Percentiles rank a stretch among this genome's conserved stretches.
phyloP scores from a whole-genome alignment of 345 rosid genomes.

The Citrus maxima region DNA sequence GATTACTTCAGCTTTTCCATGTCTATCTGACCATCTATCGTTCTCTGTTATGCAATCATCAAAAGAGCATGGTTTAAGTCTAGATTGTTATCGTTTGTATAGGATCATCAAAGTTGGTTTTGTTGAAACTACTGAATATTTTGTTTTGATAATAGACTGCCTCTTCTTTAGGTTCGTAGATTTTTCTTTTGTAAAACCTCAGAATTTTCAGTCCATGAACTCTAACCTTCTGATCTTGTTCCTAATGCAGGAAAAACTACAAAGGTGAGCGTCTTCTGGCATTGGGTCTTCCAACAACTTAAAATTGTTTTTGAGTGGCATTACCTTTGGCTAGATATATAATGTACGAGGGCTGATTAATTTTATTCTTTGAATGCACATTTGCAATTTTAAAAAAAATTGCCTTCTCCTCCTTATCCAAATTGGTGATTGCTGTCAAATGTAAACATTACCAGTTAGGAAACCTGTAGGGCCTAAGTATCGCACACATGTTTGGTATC shows the following conservation, averaged over 20 bases:
- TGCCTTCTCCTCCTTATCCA: background rate
- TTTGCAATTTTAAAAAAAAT: background rate
- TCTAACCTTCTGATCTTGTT: slow-evolving; percentile 23
- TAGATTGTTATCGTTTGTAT: background rate
- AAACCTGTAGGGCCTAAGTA: background rate
- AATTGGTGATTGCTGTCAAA: background rate
- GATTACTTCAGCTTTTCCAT: background rate
- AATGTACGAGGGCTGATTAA: background rate
- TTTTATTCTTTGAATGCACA: background rate
- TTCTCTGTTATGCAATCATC: background rate
- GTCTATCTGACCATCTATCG: background rate
- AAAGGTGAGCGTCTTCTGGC: slow-evolving; percentile 32
- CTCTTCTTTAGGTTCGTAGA: slow-evolving; percentile 5
- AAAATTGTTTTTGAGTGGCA: background rate
- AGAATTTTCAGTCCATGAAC: slow-evolving; percentile 7
- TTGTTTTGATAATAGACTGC: background rate
- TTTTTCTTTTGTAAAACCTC: slow-evolving; percentile 12
- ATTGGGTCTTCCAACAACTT: background rate
- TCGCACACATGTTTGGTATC: background rate
- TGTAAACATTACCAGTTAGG: background rate
- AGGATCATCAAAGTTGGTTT: background rate
- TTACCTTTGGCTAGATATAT: background rate
- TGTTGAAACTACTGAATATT: background rate
- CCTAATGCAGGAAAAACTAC: slow-evolving; percentile 60
- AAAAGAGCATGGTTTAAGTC: background rate